Conservation (phyloP, 495 filamentous ascomycete species). For the Xylaria flabelliformis region DNA sequence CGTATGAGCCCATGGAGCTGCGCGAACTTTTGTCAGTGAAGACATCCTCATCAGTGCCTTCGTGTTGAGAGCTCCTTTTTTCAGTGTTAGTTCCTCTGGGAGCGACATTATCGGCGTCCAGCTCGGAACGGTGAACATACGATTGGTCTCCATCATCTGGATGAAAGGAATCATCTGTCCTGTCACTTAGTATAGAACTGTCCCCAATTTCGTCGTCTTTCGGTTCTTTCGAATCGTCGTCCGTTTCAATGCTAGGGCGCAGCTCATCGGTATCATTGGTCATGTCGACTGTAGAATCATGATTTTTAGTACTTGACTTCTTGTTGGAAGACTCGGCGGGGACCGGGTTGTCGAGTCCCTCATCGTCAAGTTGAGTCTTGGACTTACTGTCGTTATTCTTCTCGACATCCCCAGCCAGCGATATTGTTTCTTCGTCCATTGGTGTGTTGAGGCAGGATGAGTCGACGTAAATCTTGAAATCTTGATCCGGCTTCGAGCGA, state of each 20-base stretch:
- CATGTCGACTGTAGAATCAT: no score
- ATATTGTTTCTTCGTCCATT: constrained; percentile 39
- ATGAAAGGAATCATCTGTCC: constrained; percentile 11
- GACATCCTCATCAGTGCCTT: constrained; percentile 60
- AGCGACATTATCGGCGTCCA: constrained; percentile 26
- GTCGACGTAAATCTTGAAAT: constrained; percentile 54
- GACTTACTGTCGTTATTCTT: background rate
- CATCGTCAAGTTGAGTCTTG: constrained; percentile 15
- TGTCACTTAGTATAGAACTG: constrained; percentile 14
- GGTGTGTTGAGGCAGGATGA: constrained; percentile 46
- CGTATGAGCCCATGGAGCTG: constrained; percentile 52
- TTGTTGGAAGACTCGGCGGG: background rate
- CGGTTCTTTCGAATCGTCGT: background rate
- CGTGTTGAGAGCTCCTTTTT: constrained; percentile 51
- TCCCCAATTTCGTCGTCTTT: constrained; percentile 7
- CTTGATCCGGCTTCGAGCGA: constrained; percentile 38
- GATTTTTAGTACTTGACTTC: no score
- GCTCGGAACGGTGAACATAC: constrained; percentile 15
- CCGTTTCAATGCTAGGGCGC: constrained; percentile 21
- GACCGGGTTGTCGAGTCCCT: constrained; percentile 22
- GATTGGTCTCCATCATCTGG: constrained; percentile 23
- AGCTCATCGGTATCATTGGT: constrained; percentile 3
- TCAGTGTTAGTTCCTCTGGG: constrained; percentile 40
- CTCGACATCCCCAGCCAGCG: constrained; percentile 25
- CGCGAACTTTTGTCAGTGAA: constrained; percentile 60